A percentile compares a stretch with the other conserved stretches of the same genome.
Evolutionary conservation across 345 rosid species (phyloP).

Genomic region (Eucalyptus melliodora): DNA sequence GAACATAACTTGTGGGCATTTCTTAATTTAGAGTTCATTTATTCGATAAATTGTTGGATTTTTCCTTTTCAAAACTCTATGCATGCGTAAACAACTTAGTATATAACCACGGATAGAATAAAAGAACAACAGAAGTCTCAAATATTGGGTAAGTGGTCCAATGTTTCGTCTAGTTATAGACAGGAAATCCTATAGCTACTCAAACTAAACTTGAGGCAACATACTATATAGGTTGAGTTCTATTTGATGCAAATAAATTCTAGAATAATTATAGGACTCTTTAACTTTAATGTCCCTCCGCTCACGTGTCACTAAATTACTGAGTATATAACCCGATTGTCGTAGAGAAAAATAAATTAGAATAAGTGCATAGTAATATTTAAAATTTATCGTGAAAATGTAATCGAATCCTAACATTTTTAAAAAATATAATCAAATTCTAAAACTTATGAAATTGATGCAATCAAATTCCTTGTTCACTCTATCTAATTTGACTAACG

Average conservation of each 20-base stretch:
- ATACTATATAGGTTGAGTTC: neutral
- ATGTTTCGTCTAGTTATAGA: neutral
- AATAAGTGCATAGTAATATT: neutral
- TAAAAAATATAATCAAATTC: too few species aligned
- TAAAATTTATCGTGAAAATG: too few species aligned
- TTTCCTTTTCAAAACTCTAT: neutral
- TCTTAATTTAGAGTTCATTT: neutral
- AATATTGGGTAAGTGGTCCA: neutral
- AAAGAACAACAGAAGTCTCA: neutral
- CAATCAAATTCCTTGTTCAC: too few species aligned
- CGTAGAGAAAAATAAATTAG: too few species aligned
- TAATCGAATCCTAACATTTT: too few species aligned
- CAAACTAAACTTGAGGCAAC: neutral
- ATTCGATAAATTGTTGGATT: neutral
- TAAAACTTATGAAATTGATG: too few species aligned
- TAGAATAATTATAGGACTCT: neutral
- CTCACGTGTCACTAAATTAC: neutral
- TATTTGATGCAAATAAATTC: neutral
- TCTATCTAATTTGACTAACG: accelerated
- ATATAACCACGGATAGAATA: neutral
- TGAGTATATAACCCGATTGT: neutral
- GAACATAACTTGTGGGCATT: neutral
- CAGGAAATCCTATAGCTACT: neutral
- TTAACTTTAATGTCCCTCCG: neutral
- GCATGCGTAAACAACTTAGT: neutral